These are phyloP conservation scores for Pharnaceum exiguum DNA, from an alignment of 148 eudicot species.

Conservation along the genomic window DNA sequence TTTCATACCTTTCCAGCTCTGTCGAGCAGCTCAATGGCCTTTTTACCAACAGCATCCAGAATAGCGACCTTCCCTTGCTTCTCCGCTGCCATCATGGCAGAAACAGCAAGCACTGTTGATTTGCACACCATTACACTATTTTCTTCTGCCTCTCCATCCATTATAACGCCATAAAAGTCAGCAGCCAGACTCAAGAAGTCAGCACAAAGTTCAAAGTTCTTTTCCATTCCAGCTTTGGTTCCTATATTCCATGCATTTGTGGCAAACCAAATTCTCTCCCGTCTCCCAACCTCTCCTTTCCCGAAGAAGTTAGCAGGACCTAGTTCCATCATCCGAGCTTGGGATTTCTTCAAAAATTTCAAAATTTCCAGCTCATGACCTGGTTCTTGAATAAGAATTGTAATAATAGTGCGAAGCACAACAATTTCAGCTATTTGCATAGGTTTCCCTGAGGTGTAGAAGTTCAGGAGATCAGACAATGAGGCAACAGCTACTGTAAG, in stretches of 20 bases:
- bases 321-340: conserved; percentile 50
- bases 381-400: conserved; percentile 57
- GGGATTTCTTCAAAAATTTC: conserved; percentile 58
- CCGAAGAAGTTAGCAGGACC: conserved; percentile 79
- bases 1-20: conserved; percentile 74
- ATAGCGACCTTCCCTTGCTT: conserved; percentile 46
- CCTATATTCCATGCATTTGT: conserved; percentile 74
- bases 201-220: conserved; percentile 53
- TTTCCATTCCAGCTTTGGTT: conserved; percentile 46
- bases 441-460: conserved; percentile 65
- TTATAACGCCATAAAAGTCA: conserved; percentile 52
- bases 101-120: conserved; percentile 56
- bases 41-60: conserved; percentile 55
- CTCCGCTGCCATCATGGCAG: conserved; percentile 71
- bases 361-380: conserved; percentile 59
- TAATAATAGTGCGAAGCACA: conserved; percentile 61
- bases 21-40: conserved; percentile 72
- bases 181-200: conserved; percentile 72
- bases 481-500: conserved; percentile 78
- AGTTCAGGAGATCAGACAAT: conserved; percentile 65
- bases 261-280: conserved; percentile 84
- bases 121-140: conserved; percentile 70
- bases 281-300: conserved; percentile 82
- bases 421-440: conserved; percentile 68
- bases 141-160: conserved; percentile 64